These are phyloP conservation scores for Phyllosticta capitalensis DNA, from an alignment of 2,329 filamentous ascomycete genomes.

Conservation along the genomic window DNA sequence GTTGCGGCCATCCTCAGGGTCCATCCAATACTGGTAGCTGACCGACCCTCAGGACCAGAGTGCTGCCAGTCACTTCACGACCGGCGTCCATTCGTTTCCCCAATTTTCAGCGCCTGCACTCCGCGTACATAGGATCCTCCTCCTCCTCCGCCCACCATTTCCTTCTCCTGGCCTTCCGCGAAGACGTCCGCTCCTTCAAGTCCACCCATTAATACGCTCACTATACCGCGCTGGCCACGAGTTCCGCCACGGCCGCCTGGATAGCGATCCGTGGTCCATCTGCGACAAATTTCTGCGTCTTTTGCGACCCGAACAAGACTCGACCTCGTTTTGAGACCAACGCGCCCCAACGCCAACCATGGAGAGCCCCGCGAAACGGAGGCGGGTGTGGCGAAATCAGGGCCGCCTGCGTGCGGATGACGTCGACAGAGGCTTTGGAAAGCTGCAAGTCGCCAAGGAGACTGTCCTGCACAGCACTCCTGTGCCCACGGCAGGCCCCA, in stretches of 20 bases:
- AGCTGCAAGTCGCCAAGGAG: constrained; percentile 10
- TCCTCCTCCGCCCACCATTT: constrained; percentile 28
- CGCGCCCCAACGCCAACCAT: constrained; percentile 15
- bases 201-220: neutral
- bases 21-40: constrained; percentile 5
- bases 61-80: constrained; percentile 21
- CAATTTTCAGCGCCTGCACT: constrained; percentile 18
- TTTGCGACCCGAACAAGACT: neutral
- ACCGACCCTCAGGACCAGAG: constrained; percentile 5
- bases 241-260: constrained; percentile 4
- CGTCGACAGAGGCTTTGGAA: constrained; percentile 10
- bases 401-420: constrained; percentile 18
- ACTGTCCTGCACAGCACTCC: constrained; percentile 15
- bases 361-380: constrained; percentile 21
- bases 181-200: constrained; percentile 20
- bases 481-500: constrained; percentile 1
- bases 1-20: constrained; percentile 9
- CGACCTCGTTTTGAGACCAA: neutral
- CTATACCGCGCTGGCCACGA: constrained; percentile 4
- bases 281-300: neutral
- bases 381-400: constrained; percentile 19
- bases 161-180: constrained; percentile 16
- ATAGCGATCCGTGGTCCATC: constrained; percentile 4
- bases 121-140: constrained; percentile 12
- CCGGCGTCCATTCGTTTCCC: constrained; percentile 33